Evolutionary conservation across 2,329 filamentous ascomycete genomes (phyloP).

Genomic region (Pseudocercospora vitis): DNA sequence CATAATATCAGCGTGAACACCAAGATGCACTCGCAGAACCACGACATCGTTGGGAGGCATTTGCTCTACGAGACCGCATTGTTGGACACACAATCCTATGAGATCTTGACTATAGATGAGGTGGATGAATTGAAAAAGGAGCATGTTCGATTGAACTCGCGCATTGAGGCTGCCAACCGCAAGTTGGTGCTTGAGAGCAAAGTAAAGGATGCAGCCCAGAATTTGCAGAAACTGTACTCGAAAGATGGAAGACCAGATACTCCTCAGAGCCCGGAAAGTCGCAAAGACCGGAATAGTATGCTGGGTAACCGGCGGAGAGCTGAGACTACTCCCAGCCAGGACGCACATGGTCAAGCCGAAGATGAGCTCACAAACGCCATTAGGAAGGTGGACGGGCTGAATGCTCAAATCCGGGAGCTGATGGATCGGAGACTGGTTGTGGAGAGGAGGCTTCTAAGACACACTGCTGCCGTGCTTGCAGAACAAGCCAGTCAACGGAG

Average conservation of each 20-base stretch:
- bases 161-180: conserved; percentile 77
- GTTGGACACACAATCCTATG: conserved; percentile 79
- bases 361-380: conserved; percentile 72
- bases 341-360: conserved; percentile 58
- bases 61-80: conserved; percentile 91
- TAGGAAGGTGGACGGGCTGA: conserved; percentile 81
- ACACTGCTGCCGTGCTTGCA: conserved; percentile 87
- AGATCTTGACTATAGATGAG: conserved; percentile 86
- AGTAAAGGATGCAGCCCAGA: conserved; percentile 87
- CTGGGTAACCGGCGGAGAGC: conserved; percentile 30
- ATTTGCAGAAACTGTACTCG: conserved; percentile 77
- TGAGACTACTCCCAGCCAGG: conserved; percentile 47
- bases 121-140: conserved; percentile 91
- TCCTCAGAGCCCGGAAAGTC: conserved; percentile 49
- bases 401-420: conserved; percentile 74
- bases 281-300: conserved; percentile 54
- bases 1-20: conserved; percentile 36
- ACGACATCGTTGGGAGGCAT: conserved; percentile 74
- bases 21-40: conserved; percentile 29
- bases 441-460: conserved; percentile 75
- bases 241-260: conserved; percentile 48
- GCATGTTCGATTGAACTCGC: conserved; percentile 66
- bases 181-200: conserved; percentile 90
- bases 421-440: conserved; percentile 75
- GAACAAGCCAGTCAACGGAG: conserved; percentile 58